Evolutionary conservation across 1,284 basidiomycete species (phyloP).

Genomic region (Heterobasidion annosum): DNA sequence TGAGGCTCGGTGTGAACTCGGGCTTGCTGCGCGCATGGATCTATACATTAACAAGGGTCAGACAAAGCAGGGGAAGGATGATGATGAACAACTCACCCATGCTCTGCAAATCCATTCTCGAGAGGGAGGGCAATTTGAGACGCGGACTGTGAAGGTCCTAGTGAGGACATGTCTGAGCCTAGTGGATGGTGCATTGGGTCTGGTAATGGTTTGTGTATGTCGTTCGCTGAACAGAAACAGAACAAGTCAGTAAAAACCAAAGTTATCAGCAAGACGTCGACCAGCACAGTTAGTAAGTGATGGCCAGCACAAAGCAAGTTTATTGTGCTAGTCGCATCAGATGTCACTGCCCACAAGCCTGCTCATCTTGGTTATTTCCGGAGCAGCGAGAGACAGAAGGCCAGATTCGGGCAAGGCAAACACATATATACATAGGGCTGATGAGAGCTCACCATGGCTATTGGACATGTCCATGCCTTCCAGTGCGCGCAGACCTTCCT

Average conservation of each 20-base stretch:
- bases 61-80: constrained; percentile 46
- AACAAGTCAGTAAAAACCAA: not conserved
- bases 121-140: constrained; percentile 21
- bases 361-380: too few species aligned
- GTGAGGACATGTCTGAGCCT: constrained; percentile 24
- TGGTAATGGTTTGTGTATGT: not conserved
- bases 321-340: too few species aligned
- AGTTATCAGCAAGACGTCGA: too few species aligned
- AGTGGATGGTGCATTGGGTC: constrained; percentile 6
- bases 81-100: constrained; percentile 18
- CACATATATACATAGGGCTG: too few species aligned
- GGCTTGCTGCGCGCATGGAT: constrained; percentile 5
- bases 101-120: constrained; percentile 7
- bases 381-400: too few species aligned
- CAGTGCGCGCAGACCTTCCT: constrained; percentile 37
- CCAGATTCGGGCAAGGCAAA: too few species aligned
- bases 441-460: not conserved
- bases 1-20: not conserved
- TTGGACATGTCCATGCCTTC: constrained; percentile 16
- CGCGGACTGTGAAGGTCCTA: constrained; percentile 36
- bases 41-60: not conserved
- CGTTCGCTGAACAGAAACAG: not conserved
- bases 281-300: too few species aligned
- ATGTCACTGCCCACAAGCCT: too few species aligned
- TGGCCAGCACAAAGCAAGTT: too few species aligned